Percentiles rank a stretch among this genome's conserved stretches.
Conservation (phyloP, 2,329 filamentous ascomycete genomes). For the Diaporthe sp. region DNA sequence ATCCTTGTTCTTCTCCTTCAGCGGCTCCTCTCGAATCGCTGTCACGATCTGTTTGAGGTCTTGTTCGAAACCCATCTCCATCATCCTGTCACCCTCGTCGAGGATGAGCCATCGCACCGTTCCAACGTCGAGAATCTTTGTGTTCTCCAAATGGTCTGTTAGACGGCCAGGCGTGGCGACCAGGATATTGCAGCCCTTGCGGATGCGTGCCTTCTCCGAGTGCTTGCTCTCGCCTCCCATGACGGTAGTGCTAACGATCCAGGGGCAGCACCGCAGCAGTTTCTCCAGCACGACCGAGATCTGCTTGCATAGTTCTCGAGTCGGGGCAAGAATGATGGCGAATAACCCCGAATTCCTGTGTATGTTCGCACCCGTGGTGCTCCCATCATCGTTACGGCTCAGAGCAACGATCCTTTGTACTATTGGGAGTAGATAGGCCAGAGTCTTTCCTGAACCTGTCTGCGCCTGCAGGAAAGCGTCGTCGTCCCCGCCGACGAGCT, state of each 20-base stretch:
- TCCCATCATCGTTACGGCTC: conserved; percentile 66
- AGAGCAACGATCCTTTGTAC: conserved; percentile 88
- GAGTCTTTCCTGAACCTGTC: conserved; percentile 96
- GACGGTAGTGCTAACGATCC: conserved; percentile 92
- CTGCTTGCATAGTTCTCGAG: conserved; percentile 93
- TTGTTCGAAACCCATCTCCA: conserved; percentile 98
- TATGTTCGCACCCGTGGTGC: conserved; percentile 64
- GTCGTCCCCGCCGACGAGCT: conserved; percentile 82
- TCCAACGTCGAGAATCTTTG: conserved; percentile 87
- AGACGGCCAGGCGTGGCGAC: conserved; percentile 94
- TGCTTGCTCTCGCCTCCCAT: conserved; percentile 78
- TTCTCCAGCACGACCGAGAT: conserved; percentile 89
- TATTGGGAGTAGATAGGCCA: conserved; percentile 94
- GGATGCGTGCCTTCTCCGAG: conserved; percentile 90
- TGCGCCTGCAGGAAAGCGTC: conserved; percentile 98
- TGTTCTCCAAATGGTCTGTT: conserved; percentile 93
- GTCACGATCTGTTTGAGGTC: conserved; percentile 90
- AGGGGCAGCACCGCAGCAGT: conserved; percentile 88
- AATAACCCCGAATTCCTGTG: conserved; percentile 91
- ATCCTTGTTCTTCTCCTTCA: conserved; percentile 71
- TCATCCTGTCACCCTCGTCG: conserved; percentile 96
- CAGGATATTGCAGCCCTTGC: conserved; percentile 95
- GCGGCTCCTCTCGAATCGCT: conserved; percentile 76
- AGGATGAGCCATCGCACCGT: conserved; percentile 94
- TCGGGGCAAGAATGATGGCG: conserved; percentile 93